Evolutionary conservation across 2,329 filamentous ascomycete genomes (phyloP), one percentile per base, ranked within the genome.

Genomic region (Trichocomaceae sp.): DNA sequence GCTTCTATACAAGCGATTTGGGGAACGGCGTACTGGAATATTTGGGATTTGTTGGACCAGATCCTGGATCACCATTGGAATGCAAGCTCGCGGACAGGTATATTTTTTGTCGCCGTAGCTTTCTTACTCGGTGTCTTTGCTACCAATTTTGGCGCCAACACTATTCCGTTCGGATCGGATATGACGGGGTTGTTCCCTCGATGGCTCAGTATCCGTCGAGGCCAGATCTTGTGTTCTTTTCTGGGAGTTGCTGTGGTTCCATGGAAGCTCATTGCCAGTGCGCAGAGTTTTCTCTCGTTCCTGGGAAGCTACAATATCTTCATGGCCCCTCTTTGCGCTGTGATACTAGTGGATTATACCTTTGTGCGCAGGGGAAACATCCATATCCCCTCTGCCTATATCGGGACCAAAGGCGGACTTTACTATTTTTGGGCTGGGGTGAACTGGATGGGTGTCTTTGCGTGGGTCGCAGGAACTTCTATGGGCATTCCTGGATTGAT

Each of bases 21-120:
- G n/a, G n/a, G n/a, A n/a, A n/a, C n/a, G 35, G 54, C 54, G 26
- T 52, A 55, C 9, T 55, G 54, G 54, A 55, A 55, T 33, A 9
- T 55, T 5, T 55, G 54, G 54, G 54, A 55, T 22, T 52, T 55
- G 29, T 55, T 47, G 15, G 47, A 41, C 2, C 47, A 44, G 15
- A 44, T 55, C 23, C 33, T 55, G 19, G 48, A 55, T 37, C 23
- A 55, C 17, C 48, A 55, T 19, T 55, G 54, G 54, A 55, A 33
- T 22, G 42, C 54, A 1, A 48, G 54, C 1, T 48, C 54, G 1
- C 23, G 54, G 19, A 52, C 54, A n/a, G n/a, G n/a, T n/a, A n/a
- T n/a, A n/a, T n/a, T n/a, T n/a, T n/a, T n/a, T n/a, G n/a, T n/a
- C n/a, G n/a, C n/a, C n/a, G n/a, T n/a, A n/a, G n/a, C n/a, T n/a